phyloP scores from a whole-genome alignment of 352 stramenopile genomes.

The Elongisporangium undulatum region DNA sequence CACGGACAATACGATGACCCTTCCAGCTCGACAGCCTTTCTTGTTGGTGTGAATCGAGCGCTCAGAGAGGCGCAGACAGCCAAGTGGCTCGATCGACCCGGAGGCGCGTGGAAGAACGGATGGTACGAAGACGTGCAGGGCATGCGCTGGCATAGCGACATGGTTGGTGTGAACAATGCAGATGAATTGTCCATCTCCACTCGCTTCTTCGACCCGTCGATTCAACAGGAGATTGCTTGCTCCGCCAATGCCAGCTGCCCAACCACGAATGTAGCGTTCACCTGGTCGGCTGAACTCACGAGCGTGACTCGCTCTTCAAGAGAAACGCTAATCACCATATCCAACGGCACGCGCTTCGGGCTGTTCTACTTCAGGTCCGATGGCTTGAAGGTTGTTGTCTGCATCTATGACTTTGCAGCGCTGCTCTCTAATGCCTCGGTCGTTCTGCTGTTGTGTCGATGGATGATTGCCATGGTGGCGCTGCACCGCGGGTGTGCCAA shows the following conservation, averaged over 20 bases:
- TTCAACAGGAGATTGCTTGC: constrained; percentile 11
- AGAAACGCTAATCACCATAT: constrained; percentile 5
- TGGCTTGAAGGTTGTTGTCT: constrained; percentile 4
- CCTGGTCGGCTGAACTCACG: neutral
- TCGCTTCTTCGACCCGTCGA: constrained; percentile 2
- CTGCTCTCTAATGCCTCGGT: constrained; percentile 34
- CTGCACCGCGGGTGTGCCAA: constrained; percentile 2
- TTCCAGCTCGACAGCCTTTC: neutral
- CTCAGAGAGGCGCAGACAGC: constrained; percentile 13
- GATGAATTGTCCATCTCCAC: too few relatives aligned
- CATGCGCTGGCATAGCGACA: constrained; percentile 14
- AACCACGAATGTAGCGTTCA: neutral
- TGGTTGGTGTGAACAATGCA: constrained; percentile 8
- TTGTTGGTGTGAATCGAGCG: constrained; percentile 3
- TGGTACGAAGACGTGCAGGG: constrained; percentile 18
- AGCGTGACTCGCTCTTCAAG: neutral
- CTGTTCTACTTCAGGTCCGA: constrained; percentile 20
- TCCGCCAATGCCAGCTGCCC: neutral
- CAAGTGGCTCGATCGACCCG: constrained; percentile 11
- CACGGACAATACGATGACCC: too few relatives aligned
- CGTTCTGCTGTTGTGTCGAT: constrained; percentile 21
- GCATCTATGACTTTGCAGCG: constrained; percentile 24
- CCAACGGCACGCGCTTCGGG: constrained; percentile 21
- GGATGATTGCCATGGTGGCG: constrained; percentile 15
- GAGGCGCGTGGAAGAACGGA: constrained; percentile 25